Base-by-base conservation (phyloP, 73 alveolate genomes). In the Paramecium biaurelia region DNA sequence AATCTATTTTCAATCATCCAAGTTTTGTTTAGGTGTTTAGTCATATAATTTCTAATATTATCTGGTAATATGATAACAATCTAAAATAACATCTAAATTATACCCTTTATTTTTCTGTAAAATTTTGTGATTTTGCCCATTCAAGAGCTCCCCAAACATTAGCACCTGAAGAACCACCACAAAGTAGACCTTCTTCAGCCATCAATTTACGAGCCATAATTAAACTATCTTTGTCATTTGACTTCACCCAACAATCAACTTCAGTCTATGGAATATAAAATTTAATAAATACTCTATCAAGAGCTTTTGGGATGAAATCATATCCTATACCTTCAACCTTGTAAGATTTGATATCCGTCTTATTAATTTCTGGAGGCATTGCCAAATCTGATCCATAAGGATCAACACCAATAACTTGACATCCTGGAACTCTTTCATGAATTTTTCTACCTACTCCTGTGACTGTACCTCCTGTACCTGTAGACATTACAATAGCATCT, bases 401-500 rank as follows among this genome's bases (percentile, higher is more conserved):
- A 85, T 98, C 99, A 18, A 98, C 97, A 47, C 98, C 99, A 42
- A 96, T 93, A 63, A 97, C 87, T 94, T 95, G 92, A 90, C 96
- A 87, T 57, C 94, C 85, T 18, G 96, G 96, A 63, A 85, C 59
- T 57, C 86, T 88, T 85, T 98, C 99, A 95, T 98, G 97, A 85
- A 98, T 95, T 92, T 95, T 96, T 93, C 97, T 98, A 34, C 97
- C 98, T 24, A 95, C 93, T 14, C 99, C 99, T 9, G 99, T 90
- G 56, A 97, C 87, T 41, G 99, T 96, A 3, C 99, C 99, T 28
- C 99, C 99, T 35, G 99, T 98, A 30, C 99, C 99, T 42, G 98
- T 94, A 3, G 98, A 94, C 2, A 95, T 92, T 24, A 98, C 92
- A 34, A 95, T 95, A 70, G 85, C 70, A 93, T 95, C 99, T 3